These are phyloP conservation scores for Corylus heterophylla DNA, from an alignment of 306 rosid species.

Conservation along the genomic window DNA sequence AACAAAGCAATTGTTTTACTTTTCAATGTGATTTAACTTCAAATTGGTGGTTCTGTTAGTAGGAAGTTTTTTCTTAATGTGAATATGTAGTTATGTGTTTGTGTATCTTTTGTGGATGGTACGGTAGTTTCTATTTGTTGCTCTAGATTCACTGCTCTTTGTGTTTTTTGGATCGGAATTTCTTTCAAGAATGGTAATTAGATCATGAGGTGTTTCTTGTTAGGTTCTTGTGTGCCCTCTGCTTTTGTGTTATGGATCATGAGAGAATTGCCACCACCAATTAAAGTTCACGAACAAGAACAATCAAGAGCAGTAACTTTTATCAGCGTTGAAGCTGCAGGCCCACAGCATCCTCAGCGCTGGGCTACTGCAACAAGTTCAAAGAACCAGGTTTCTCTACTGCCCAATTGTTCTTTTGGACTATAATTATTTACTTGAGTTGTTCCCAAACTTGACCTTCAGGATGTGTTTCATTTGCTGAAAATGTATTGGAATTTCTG, in stretches of 20 bases:
- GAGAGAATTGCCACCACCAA: slow-evolving; percentile 66
- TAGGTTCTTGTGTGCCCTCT: slow-evolving; percentile 69
- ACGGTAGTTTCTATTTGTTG: background rate
- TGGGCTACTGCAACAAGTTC: slow-evolving; percentile 50
- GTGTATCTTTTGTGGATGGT: background rate
- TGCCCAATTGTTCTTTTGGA: background rate
- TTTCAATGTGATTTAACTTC: background rate
- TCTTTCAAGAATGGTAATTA: background rate
- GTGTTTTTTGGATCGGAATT: background rate
- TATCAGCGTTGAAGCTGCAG: slow-evolving; percentile 38
- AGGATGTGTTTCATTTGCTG: background rate
- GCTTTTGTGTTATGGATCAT: slow-evolving; percentile 67
- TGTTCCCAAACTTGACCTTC: background rate
- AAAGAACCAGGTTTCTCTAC: slow-evolving; percentile 48
- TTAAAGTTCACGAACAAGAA: slow-evolving; percentile 31
- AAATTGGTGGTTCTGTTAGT: background rate
- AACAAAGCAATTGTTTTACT: background rate
- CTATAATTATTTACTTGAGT: slow-evolving; percentile 2
- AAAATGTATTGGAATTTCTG: slow-evolving; percentile 10
- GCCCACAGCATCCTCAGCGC: slow-evolving; percentile 28
- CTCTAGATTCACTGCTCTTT: background rate
- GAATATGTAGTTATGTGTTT: background rate
- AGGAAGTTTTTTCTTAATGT: background rate
- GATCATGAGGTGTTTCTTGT: slow-evolving; percentile 7
- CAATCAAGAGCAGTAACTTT: slow-evolving; percentile 51